Evolutionary conservation across 192 early-diverging fungal genomes (phyloP).

Genomic region (Coemansia sp.): DNA sequence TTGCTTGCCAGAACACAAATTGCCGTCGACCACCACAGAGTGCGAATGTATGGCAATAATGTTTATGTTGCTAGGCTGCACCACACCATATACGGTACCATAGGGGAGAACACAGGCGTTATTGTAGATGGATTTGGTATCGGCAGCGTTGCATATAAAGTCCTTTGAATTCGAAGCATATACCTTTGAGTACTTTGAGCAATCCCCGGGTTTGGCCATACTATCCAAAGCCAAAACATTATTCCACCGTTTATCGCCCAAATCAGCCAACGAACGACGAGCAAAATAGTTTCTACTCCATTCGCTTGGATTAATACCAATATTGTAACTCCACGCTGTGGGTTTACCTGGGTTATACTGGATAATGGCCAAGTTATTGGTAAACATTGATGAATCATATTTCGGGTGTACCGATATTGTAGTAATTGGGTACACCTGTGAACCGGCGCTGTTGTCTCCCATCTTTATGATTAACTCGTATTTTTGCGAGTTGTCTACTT

Average conservation of each 20-base stretch:
- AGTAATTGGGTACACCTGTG: slow-evolving; percentile 14
- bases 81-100: slow-evolving; percentile 38
- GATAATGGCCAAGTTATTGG: slow-evolving; percentile 47
- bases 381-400: slow-evolving; percentile 18
- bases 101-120: slow-evolving; percentile 31
- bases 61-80: slow-evolving; percentile 37
- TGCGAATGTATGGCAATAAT: slow-evolving; percentile 40
- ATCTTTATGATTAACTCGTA: slow-evolving; percentile 30
- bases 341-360: slow-evolving; percentile 15
- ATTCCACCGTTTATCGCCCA: slow-evolving; percentile 19
- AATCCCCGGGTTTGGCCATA: slow-evolving; percentile 27
- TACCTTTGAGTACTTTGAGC: slow-evolving; percentile 25
- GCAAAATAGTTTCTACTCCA: slow-evolving; percentile 36
- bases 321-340: slow-evolving; percentile 26
- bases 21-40: slow-evolving; percentile 35
- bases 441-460: slow-evolving; percentile 17
- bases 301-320: slow-evolving; percentile 36
- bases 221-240: slow-evolving; percentile 20
- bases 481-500: slow-evolving; percentile 1
- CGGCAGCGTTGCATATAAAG: slow-evolving; percentile 43
- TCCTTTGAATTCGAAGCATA: slow-evolving; percentile 30
- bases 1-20: slow-evolving; percentile 31
- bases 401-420: slow-evolving; percentile 28
- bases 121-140: slow-evolving; percentile 25
- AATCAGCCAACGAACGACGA: slow-evolving; percentile 21